These are phyloP conservation scores for Hypsizygus marmoreus DNA, from an alignment of 768 basidiomycete species.

Conservation along the genomic window DNA sequence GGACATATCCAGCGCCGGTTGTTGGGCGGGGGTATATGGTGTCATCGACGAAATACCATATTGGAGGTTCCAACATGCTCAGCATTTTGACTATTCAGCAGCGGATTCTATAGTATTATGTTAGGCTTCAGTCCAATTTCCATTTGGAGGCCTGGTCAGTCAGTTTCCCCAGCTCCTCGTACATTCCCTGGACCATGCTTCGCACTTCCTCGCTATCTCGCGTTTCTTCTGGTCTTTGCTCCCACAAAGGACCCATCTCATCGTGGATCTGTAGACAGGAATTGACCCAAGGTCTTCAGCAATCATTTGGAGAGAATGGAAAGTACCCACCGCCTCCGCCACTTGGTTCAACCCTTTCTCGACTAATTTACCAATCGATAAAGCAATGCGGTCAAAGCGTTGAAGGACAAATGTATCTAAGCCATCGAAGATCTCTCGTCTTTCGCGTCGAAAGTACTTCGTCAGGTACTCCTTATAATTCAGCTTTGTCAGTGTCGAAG, in stretches of 20 bases:
- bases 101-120: no score
- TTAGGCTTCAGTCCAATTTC: no score
- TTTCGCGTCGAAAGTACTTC: background rate
- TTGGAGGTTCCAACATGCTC: no score
- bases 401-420: background rate
- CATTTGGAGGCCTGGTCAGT: no score
- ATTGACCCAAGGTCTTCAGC: background rate
- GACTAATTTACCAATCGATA: background rate
- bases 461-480: slow-evolving; percentile 2
- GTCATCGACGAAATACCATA: no score
- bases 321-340: background rate
- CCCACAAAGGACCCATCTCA: slow-evolving; percentile 4
- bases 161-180: no score
- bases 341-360: background rate
- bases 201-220: no score
- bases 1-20: no score
- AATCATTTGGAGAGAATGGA: background rate
- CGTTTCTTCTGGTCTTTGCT: no score
- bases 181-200: no score
- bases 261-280: background rate
- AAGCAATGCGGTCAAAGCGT: background rate
- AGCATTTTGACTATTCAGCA: no score
- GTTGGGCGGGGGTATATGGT: no score
- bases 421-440: background rate
- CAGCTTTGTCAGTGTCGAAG: background rate